Evolutionary conservation across 805 yeast species (phyloP), one percentile per base, ranked within the genome.

Genomic region (Schwanniomyces polymorphus): DNA sequence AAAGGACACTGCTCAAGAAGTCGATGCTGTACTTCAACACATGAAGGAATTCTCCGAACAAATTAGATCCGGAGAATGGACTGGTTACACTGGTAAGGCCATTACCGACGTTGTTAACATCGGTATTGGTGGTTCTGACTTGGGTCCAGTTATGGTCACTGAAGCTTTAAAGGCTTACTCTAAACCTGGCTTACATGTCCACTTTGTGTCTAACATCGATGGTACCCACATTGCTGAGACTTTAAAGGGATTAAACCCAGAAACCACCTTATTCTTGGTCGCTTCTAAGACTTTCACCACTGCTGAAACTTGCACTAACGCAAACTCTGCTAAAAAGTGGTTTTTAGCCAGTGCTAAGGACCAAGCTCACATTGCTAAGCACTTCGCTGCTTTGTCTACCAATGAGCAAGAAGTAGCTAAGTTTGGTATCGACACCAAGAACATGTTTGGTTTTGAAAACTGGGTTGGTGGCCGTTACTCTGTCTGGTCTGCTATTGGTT

Each of bases 381-480:
- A 94, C 79, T 94, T 94, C 66, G 99, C 85, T 60, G 99, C 99
- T 48, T 79, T 94, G 57, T 89, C 97, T 52, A 94, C 99, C 54
- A 94, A 94, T 70, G 95, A 89, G 51, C 74, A 72, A 44, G 97
- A 88, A 72, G 99, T 94, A 54, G 79, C 85, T 62, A 88, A 89
- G 75, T 94, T 94, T 63, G 99, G 99, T 65, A 94, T 94, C 59
- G 98, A 94, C 77, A 84, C 97, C 67, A 86, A 84, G 70, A 94
- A 94, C 80, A 94, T 94, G 99, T 94, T 94, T 73, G 98, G 96
- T 54, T 94, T 94, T 64, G 97, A 91, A 71, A 86, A 77, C 75
- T 94, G 99, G 99, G 99, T 94, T 55, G 99, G 99, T 65, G 99
- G 99, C 67, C 87, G 99, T 74, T 94, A 94, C 85, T 94, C 99